Percentiles rank a stretch among this genome's conserved stretches.
These are phyloP conservation scores for Boletus rex-veris DNA, from an alignment of 768 basidiomycete genomes.

Conservation along the genomic window DNA sequence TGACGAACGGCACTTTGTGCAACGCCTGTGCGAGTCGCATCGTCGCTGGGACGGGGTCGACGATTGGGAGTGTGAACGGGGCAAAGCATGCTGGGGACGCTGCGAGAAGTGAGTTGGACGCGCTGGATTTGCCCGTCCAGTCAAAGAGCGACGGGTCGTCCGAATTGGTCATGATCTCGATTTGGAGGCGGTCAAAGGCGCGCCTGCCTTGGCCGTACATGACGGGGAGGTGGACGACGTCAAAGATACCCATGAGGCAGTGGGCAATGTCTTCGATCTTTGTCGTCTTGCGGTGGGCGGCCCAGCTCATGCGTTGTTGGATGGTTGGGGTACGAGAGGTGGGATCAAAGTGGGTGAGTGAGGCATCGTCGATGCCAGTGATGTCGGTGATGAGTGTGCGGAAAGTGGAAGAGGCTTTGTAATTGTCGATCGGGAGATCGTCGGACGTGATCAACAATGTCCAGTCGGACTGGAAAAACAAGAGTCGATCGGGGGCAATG, in stretches of 20 bases:
- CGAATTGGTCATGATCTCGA: slow-evolving; percentile 19
- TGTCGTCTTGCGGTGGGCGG: slow-evolving; percentile 28
- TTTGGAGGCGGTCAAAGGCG: too few species aligned
- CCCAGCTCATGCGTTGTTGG: slow-evolving; percentile 28
- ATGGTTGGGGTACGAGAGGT: slow-evolving; percentile 11
- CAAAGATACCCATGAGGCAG: slow-evolving; percentile 20
- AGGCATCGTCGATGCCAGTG: slow-evolving; percentile 8
- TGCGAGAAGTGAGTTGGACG: slow-evolving; percentile 17
- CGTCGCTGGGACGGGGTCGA: slow-evolving; percentile 18
- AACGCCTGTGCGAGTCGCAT: not conserved
- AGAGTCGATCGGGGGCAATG: too few species aligned
- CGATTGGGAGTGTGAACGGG: slow-evolving; percentile 14
- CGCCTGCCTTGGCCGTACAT: not conserved
- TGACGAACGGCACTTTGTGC: slow-evolving; percentile 12
- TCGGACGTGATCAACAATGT: slow-evolving; percentile 8
- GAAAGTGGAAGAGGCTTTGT: slow-evolving; percentile 15
- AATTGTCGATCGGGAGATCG: slow-evolving; percentile 16
- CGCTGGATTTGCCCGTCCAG: slow-evolving; percentile 18
- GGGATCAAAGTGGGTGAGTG: not conserved
- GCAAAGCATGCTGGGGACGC: slow-evolving; percentile 21
- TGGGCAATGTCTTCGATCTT: slow-evolving; percentile 30
- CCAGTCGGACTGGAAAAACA: slow-evolving; percentile 8
- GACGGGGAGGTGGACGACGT: too few species aligned
- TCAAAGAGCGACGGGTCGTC: slow-evolving; percentile 25
- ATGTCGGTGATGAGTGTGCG: slow-evolving; percentile 12